Conservation (phyloP, 2,329 filamentous ascomycete species). For the Gliomastix tumulicola region DNA sequence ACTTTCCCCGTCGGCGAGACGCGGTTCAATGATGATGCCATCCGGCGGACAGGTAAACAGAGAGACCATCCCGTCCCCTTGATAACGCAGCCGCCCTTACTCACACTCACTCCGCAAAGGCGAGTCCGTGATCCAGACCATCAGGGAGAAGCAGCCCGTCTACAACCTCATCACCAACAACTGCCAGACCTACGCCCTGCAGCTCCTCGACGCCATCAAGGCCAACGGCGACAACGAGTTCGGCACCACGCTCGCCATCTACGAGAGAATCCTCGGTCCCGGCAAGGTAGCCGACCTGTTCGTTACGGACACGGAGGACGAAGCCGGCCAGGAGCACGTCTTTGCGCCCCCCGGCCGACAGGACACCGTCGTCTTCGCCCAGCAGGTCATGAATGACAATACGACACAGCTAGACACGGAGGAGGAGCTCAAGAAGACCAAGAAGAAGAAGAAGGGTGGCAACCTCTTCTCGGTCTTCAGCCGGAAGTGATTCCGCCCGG, state of each 20-base stretch:
- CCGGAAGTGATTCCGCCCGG: too few species aligned
- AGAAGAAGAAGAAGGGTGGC: constrained; percentile 4
- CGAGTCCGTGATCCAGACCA: constrained; percentile 45
- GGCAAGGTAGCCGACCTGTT: constrained; percentile 47
- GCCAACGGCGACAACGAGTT: constrained; percentile 42
- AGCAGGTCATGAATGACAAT: constrained; percentile 46
- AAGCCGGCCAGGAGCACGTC: too few species aligned
- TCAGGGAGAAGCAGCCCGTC: constrained; percentile 36
- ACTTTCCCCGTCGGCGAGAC: constrained; percentile 45
- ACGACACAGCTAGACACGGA: constrained; percentile 42
- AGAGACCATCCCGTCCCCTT: too few species aligned
- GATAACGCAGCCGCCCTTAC: too few species aligned
- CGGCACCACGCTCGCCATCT: constrained; percentile 45
- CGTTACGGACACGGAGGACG: constrained; percentile 16
- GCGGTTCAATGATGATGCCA: constrained; percentile 46
- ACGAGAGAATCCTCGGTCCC: constrained; percentile 39
- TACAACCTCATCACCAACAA: constrained; percentile 56
- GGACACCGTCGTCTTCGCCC: constrained; percentile 38
- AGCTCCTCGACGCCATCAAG: constrained; percentile 47
- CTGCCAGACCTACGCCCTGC: constrained; percentile 49
- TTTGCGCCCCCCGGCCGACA: too few species aligned
- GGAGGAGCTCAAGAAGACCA: constrained; percentile 15
- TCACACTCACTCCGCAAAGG: constrained; percentile 20
- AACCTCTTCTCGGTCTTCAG: too few species aligned
- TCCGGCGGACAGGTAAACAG: constrained; percentile 36